Conservation (phyloP, 768 basidiomycete species). For the Candolleomyces eurysporus region DNA sequence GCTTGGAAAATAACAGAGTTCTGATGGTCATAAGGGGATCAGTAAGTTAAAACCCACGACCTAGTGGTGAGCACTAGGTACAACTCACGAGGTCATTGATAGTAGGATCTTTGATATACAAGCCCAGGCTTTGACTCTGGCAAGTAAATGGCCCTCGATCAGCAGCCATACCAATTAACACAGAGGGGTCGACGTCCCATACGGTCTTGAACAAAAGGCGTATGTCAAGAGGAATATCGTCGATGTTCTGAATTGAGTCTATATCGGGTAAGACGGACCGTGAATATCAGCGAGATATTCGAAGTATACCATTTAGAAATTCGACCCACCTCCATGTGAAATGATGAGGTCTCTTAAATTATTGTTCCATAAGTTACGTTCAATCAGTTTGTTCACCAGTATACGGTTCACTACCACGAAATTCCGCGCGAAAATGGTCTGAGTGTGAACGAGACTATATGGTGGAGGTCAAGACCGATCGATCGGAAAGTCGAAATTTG, state of each 20-base stretch:
- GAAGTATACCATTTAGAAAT: too few species aligned
- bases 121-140: neutral
- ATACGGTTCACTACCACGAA: neutral
- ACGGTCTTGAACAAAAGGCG: neutral
- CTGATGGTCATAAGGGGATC: too few species aligned
- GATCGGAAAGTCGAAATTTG: too few species aligned
- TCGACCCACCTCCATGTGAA: neutral
- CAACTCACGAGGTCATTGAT: neutral
- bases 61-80: too few species aligned
- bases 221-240: neutral
- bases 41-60: too few species aligned
- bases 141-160: neutral
- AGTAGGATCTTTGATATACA: neutral
- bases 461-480: too few species aligned
- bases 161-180: neutral
- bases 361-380: slow-evolving; percentile 26
- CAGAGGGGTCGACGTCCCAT: neutral
- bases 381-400: neutral
- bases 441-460: too few species aligned
- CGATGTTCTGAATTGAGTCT: neutral
- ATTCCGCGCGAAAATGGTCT: neutral
- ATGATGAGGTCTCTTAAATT: neutral
- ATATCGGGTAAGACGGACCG: too few species aligned
- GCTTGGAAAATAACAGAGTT: too few species aligned
- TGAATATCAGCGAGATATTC: too few species aligned